phyloP scores from a whole-genome alignment of 2,329 filamentous ascomycete genomes.

The Cryphonectria naterciae region DNA sequence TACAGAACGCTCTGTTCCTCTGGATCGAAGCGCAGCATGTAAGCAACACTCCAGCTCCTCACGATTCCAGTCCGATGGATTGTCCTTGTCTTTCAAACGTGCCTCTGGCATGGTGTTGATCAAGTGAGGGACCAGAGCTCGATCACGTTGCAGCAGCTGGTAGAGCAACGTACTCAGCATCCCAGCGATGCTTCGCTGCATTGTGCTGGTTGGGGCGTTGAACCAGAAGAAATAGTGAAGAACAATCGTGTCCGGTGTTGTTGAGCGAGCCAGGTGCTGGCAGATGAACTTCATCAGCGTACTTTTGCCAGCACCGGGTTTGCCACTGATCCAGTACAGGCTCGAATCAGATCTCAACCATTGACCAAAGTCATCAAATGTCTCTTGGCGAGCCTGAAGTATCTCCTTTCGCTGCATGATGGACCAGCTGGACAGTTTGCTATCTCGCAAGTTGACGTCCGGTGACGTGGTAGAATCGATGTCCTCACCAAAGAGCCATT shows the following conservation, averaged over 20 bases:
- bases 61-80: background rate
- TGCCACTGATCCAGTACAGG: constrained; percentile 14
- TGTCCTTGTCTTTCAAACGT: background rate
- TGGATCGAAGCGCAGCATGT: background rate
- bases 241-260: background rate
- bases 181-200: background rate
- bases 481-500: background rate
- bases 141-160: background rate
- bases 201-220: background rate
- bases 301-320: constrained; percentile 11
- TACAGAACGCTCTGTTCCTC: background rate
- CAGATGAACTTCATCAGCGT: constrained; percentile 16
- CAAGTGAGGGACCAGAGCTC: background rate
- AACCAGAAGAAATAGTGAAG: background rate
- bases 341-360: constrained; percentile 9
- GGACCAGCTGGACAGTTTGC: background rate
- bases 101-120: background rate
- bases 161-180: background rate
- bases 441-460: background rate
- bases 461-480: background rate
- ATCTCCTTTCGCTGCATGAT: too few species aligned
- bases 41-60: background rate
- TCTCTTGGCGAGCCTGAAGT: background rate
- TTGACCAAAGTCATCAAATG: background rate
- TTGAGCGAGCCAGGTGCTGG: background rate